Conservation (phyloP, 768 basidiomycete species). For the Saitozyma sp. region DNA sequence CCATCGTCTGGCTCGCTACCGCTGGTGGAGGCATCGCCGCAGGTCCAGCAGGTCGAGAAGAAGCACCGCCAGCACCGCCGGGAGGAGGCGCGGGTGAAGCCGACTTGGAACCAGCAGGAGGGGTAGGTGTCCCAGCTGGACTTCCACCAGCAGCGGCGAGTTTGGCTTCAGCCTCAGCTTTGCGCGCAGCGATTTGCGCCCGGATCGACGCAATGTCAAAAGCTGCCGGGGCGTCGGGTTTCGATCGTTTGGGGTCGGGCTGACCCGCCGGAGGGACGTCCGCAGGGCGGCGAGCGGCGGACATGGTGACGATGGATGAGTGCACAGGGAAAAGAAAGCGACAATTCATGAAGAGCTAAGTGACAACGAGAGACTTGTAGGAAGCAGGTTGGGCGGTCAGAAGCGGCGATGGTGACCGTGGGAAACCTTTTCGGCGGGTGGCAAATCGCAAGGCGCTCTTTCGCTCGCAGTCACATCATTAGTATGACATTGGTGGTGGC, state of each 20-base stretch:
- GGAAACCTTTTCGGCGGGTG: too few species aligned
- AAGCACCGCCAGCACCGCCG: slow-evolving; percentile 43
- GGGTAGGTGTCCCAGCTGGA: too few species aligned
- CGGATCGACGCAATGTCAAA: slow-evolving; percentile 49
- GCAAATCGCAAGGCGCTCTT: too few species aligned
- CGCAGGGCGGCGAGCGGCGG: slow-evolving; percentile 32
- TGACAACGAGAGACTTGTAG: neutral
- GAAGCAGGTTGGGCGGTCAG: too few species aligned
- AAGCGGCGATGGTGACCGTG: too few species aligned
- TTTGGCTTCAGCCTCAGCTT: slow-evolving; percentile 38
- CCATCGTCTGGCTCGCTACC: slow-evolving; percentile 31
- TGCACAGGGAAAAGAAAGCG: neutral
- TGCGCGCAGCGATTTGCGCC: slow-evolving; percentile 49
- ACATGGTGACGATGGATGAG: slow-evolving; percentile 22
- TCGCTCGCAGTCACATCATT: too few species aligned
- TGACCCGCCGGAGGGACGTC: slow-evolving; percentile 27
- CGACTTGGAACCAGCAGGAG: slow-evolving; percentile 44
- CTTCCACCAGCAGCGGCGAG: slow-evolving; percentile 12
- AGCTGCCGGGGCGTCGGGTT: slow-evolving; percentile 9
- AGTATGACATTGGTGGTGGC: too few species aligned
- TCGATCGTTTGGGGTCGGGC: slow-evolving; percentile 37
- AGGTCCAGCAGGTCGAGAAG: slow-evolving; percentile 58
- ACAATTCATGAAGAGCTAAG: neutral
- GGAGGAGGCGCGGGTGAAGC: slow-evolving; percentile 54
- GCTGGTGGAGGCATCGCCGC: slow-evolving; percentile 50